A percentile compares a stretch with the other conserved stretches of the same genome.
Conservation (phyloP, 2,329 filamentous ascomycete species). For the Venturia carpophila region DNA sequence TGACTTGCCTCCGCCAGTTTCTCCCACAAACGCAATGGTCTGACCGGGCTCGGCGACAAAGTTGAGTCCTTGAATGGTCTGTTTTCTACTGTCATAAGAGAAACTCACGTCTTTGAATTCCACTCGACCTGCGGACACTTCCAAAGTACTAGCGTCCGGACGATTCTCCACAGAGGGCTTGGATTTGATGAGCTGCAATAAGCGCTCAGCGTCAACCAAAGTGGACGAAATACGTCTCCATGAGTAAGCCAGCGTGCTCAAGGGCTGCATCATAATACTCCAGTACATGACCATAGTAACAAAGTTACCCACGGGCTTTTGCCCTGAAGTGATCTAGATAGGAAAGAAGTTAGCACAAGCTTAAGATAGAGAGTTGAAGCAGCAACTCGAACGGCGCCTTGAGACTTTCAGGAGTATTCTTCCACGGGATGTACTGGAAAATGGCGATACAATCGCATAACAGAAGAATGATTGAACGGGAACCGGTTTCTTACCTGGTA, state of each 20-base stretch:
- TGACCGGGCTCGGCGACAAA: slow-evolving; percentile 46
- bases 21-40: slow-evolving; percentile 53
- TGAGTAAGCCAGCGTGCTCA: slow-evolving; percentile 44
- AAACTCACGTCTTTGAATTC: slow-evolving; percentile 49
- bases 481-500: slow-evolving; percentile 30
- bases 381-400: neutral
- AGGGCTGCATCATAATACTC: slow-evolving; percentile 40
- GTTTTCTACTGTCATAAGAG: slow-evolving; percentile 47
- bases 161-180: slow-evolving; percentile 48
- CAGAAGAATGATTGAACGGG: too few species aligned
- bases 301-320: slow-evolving; percentile 51
- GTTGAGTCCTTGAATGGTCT: slow-evolving; percentile 43
- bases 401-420: neutral
- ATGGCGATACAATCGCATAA: neutral
- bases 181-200: slow-evolving; percentile 50
- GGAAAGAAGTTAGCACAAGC: neutral
- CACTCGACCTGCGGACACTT: slow-evolving; percentile 42
- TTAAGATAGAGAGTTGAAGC: neutral
- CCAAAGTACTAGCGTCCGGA: slow-evolving; percentile 39
- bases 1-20: slow-evolving; percentile 56
- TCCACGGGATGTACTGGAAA: neutral
- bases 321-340: slow-evolving; percentile 37
- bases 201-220: slow-evolving; percentile 57
- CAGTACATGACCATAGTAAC: slow-evolving; percentile 61
- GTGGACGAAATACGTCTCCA: slow-evolving; percentile 43